Conservation (phyloP, 495 filamentous ascomycete species). For the Ascodesmis nigricans region DNA sequence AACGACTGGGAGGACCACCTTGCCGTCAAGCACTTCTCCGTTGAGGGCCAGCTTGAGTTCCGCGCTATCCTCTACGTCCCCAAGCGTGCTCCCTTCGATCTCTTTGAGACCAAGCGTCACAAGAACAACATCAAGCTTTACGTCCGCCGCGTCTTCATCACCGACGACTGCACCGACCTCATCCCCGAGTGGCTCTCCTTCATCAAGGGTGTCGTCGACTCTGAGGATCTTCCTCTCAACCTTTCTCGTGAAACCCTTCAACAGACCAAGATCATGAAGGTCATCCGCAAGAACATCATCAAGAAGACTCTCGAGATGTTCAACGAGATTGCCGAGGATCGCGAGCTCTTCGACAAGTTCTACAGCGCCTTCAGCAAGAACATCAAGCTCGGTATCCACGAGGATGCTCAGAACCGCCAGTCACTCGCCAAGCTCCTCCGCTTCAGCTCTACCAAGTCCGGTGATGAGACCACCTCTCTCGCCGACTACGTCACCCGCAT, state of each 20-base stretch:
- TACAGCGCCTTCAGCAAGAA: slow-evolving; percentile 99
- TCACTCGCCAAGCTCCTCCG: slow-evolving; percentile 92
- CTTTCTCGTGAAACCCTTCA: slow-evolving; percentile 98
- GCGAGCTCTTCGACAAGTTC: slow-evolving; percentile 99
- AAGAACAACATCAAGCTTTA: slow-evolving; percentile 99
- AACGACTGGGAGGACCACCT: slow-evolving; percentile 99
- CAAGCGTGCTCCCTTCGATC: slow-evolving; percentile 97
- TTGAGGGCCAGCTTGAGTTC: slow-evolving; percentile 99
- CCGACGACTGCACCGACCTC: slow-evolving; percentile 94
- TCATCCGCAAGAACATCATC: slow-evolving; percentile 99
- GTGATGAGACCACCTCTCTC: slow-evolving; percentile 84
- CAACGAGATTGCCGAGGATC: slow-evolving; percentile 93
- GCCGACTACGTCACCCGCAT: slow-evolving; percentile 94
- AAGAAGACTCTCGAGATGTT: slow-evolving; percentile 99
- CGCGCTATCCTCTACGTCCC: slow-evolving; percentile 97
- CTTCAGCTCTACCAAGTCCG: slow-evolving; percentile 96
- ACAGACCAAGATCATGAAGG: slow-evolving; percentile 99
- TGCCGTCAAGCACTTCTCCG: slow-evolving; percentile 99
- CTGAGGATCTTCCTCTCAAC: slow-evolving; percentile 96
- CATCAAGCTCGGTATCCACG: slow-evolving; percentile 99
- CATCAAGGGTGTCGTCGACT: slow-evolving; percentile 99
- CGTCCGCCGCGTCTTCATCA: slow-evolving; percentile 99
- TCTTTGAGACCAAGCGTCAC: slow-evolving; percentile 99
- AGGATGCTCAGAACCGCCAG: slow-evolving; percentile 93
- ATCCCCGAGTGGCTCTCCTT: slow-evolving; percentile 99